Conservation (phyloP, 139 green algal species). For the Chlamydomonas sphaeroides region DNA sequence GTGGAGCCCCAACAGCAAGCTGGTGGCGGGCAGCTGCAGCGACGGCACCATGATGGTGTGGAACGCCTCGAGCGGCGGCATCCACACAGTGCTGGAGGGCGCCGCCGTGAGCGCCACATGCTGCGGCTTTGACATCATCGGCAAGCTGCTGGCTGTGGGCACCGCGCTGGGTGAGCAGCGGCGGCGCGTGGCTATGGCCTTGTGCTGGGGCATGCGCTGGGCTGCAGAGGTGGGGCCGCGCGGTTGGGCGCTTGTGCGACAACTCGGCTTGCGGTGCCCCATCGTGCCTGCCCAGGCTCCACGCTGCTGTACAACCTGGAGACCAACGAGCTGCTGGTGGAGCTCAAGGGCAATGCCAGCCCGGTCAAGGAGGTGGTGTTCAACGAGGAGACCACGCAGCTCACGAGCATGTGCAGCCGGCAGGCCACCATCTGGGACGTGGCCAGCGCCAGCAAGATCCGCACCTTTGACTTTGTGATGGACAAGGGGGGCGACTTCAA, state of each 20-base stretch:
- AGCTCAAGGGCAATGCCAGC: constrained; percentile 49
- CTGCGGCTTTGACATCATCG: constrained; percentile 56
- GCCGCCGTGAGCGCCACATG: constrained; percentile 40
- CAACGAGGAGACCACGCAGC: constrained; percentile 51
- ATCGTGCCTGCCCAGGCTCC: constrained; percentile 13
- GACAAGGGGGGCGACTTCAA: constrained; percentile 50
- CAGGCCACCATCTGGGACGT: constrained; percentile 59
- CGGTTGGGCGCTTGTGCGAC: no score
- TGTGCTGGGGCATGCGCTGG: no score
- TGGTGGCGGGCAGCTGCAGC: constrained; percentile 46
- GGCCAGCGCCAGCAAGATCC: constrained; percentile 41
- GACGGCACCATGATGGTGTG: constrained; percentile 60
- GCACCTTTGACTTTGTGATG: constrained; percentile 58
- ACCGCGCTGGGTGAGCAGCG: constrained; percentile 44
- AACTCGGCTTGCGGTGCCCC: no score
- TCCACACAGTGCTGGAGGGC: constrained; percentile 59
- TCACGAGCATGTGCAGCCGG: constrained; percentile 57
- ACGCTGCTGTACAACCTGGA: constrained; percentile 60
- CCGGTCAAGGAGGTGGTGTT: constrained; percentile 47
- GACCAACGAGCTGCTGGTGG: constrained; percentile 53
- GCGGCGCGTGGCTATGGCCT: no score
- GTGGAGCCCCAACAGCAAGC: constrained; percentile 61
- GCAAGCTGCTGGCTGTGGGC: constrained; percentile 60
- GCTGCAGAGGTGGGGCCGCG: no score
- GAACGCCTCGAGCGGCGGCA: constrained; percentile 41